Conservation (phyloP, 1,139 yeast genomes). For the Geotrichum phurueaensis region DNA sequence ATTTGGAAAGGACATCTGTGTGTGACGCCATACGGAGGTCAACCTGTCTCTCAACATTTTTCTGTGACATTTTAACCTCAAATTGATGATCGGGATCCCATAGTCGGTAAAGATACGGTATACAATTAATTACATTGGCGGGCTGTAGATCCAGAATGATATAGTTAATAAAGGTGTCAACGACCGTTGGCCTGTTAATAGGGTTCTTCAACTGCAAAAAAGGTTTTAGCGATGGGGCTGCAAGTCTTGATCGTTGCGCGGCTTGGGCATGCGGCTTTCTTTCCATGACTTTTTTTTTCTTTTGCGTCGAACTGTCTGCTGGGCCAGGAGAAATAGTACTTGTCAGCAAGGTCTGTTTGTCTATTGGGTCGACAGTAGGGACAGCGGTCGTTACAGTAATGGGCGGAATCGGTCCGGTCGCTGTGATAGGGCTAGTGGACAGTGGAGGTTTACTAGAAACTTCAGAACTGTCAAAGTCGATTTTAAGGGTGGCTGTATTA, state of each 20-base stretch:
- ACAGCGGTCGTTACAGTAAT: not conserved
- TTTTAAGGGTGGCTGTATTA: not conserved
- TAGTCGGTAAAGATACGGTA: not conserved
- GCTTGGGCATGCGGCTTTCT: not conserved
- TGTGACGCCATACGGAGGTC: not conserved
- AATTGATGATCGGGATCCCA: not conserved
- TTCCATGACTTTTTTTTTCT: not conserved
- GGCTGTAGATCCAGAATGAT: constrained; percentile 7
- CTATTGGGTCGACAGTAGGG: not conserved
- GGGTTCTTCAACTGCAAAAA: not conserved
- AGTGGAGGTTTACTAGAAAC: not conserved
- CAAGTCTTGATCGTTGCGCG: not conserved
- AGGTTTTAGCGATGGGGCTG: not conserved
- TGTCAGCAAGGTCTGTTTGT: not conserved
- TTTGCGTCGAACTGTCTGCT: not conserved
- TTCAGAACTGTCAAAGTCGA: not conserved
- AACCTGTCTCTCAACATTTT: not conserved
- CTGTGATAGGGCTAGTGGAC: not conserved
- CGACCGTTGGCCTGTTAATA: not conserved
- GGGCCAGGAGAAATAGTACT: not conserved
- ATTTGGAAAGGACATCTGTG: not conserved
- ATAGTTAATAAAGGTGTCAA: not conserved
- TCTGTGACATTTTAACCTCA: not conserved
- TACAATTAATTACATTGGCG: not conserved
- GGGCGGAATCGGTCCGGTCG: not conserved